Evolutionary conservation across 2,329 filamentous ascomycete genomes (phyloP).

Genomic region (Samsoniella hepiali): DNA sequence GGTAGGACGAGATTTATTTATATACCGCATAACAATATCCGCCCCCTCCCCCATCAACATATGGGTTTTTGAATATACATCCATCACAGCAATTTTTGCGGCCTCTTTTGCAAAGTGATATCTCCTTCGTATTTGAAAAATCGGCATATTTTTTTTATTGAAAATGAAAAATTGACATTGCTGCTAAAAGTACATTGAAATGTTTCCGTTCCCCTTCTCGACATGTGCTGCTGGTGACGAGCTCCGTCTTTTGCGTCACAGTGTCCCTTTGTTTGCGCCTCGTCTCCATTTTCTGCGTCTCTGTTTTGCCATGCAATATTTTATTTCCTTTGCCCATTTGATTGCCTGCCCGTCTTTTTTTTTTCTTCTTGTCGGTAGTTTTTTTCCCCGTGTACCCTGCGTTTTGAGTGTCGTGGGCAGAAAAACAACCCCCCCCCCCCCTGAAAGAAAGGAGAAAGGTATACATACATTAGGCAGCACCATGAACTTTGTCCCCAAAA

Average conservation of each 20-base stretch:
- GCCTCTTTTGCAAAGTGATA: too few relatives aligned
- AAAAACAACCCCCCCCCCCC: too few relatives aligned
- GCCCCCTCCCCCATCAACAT: neutral
- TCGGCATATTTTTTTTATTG: neutral
- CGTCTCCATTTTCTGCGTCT: neutral
- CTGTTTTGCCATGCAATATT: neutral
- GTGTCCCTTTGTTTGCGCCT: neutral
- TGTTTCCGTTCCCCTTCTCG: too few relatives aligned
- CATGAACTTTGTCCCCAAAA: too few relatives aligned
- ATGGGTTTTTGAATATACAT: slow-evolving; percentile 12
- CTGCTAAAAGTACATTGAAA: slow-evolving; percentile 7
- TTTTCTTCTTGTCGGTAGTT: neutral
- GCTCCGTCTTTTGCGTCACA: neutral
- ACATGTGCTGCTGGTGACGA: neutral
- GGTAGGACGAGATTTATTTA: neutral
- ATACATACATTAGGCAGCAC: too few relatives aligned
- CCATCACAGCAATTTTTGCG: neutral
- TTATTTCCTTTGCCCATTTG: neutral
- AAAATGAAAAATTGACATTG: neutral
- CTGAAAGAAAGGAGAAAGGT: too few relatives aligned
- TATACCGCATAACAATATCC: slow-evolving; percentile 10
- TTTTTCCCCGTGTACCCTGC: neutral
- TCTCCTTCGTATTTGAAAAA: neutral
- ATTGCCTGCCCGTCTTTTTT: neutral
- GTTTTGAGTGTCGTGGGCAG: neutral